phyloP scores from a whole-genome alignment of 1,139 yeast genomes.

The Suhomyces atakaporum region DNA sequence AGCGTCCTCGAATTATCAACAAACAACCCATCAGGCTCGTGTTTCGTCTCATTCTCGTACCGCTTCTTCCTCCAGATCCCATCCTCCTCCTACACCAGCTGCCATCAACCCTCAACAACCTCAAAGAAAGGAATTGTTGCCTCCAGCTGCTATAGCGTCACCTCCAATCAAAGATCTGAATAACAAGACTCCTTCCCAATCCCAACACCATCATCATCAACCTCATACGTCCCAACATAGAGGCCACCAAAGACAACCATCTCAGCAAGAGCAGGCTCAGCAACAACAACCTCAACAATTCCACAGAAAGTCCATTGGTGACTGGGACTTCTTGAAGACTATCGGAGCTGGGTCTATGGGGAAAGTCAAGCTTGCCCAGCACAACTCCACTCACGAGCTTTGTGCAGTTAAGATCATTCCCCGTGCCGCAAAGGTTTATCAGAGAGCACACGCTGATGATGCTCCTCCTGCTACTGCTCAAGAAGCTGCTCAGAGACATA shows the following conservation, averaged over 20 bases:
- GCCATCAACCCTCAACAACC: slow-evolving; percentile 14
- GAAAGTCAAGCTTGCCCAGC: slow-evolving; percentile 91
- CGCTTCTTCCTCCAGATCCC: slow-evolving; percentile 14
- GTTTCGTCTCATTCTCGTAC: slow-evolving; percentile 21
- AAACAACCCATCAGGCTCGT: slow-evolving; percentile 16
- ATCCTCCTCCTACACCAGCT: slow-evolving; percentile 9
- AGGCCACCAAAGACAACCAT: slow-evolving; percentile 19
- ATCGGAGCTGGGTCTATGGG: slow-evolving; percentile 99
- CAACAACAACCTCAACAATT: slow-evolving; percentile 49
- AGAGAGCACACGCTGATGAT: slow-evolving; percentile 74
- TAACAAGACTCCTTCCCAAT: slow-evolving; percentile 5
- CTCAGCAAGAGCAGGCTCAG: slow-evolving; percentile 23
- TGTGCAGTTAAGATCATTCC: slow-evolving; percentile 89
- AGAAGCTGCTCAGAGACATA: slow-evolving; percentile 62
- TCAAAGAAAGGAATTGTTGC: slow-evolving; percentile 24
- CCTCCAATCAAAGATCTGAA: slow-evolving; percentile 14
- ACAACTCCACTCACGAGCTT: slow-evolving; percentile 74
- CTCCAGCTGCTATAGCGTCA: slow-evolving; percentile 28
- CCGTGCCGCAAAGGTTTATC: slow-evolving; percentile 73
- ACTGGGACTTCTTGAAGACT: slow-evolving; percentile 94
- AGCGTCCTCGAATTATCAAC: slow-evolving; percentile 14
- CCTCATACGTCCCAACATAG: slow-evolving; percentile 14
- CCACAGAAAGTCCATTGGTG: slow-evolving; percentile 89
- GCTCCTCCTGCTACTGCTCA: slow-evolving; percentile 60
- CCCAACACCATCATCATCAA: slow-evolving; percentile 9